Percentiles rank a stretch among this genome's conserved stretches.
These are phyloP conservation scores for Xylaria sp. DNA, from an alignment of 2,329 filamentous ascomycete species.

Conservation along the genomic window DNA sequence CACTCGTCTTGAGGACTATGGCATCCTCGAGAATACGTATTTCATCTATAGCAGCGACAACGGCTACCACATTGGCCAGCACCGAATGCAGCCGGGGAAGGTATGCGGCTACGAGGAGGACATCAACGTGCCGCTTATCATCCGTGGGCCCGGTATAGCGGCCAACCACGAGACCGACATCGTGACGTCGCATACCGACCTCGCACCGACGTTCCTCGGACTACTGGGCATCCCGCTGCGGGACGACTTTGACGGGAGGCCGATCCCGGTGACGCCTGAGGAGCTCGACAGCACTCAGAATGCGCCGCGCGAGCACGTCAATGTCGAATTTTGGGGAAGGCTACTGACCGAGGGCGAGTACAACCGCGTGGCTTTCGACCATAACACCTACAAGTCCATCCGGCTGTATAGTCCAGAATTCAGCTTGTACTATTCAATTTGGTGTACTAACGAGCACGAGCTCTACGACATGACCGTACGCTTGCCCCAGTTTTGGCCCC, in stretches of 20 bases:
- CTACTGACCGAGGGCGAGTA: slow-evolving; percentile 30
- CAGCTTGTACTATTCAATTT: slow-evolving; percentile 57
- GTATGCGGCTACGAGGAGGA: slow-evolving; percentile 64
- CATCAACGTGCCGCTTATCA: slow-evolving; percentile 63
- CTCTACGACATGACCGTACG: slow-evolving; percentile 58
- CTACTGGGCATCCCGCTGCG: slow-evolving; percentile 47
- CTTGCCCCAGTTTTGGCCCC: slow-evolving; percentile 47
- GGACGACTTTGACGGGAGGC: slow-evolving; percentile 57
- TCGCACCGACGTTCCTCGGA: slow-evolving; percentile 60
- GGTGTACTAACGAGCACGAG: slow-evolving; percentile 64
- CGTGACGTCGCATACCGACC: slow-evolving; percentile 61
- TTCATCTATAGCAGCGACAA: slow-evolving; percentile 65
- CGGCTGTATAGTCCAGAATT: slow-evolving; percentile 54
- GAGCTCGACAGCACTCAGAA: slow-evolving; percentile 26
- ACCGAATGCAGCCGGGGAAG: slow-evolving; percentile 63
- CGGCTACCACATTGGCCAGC: slow-evolving; percentile 63
- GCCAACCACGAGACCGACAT: slow-evolving; percentile 48
- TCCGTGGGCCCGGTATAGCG: slow-evolving; percentile 63
- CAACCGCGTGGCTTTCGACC: background rate
- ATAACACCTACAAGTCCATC: slow-evolving; percentile 62
- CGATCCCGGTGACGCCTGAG: slow-evolving; percentile 50
- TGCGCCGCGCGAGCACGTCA: slow-evolving; percentile 52
- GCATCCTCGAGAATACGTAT: slow-evolving; percentile 66
- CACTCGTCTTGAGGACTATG: slow-evolving; percentile 52
- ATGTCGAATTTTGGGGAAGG: slow-evolving; percentile 58